phyloP scores from a whole-genome alignment of 768 basidiomycete species.

The Leccinum imitatum region DNA sequence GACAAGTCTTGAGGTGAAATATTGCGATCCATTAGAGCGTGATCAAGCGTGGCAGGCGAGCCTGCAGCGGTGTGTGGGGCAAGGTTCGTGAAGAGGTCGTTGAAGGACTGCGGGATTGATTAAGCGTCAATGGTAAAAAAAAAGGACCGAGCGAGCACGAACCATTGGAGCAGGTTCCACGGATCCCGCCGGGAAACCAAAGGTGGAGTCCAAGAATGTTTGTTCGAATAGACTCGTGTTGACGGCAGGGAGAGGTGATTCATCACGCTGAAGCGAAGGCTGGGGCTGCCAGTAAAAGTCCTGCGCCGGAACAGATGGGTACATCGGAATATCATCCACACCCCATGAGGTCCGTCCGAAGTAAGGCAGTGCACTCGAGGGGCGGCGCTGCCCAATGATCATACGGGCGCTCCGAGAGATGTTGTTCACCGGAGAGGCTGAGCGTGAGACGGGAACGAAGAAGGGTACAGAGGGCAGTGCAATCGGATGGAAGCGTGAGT shows the following conservation, averaged over 20 bases:
- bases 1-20: constrained; percentile 22
- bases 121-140: not conserved
- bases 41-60: constrained; percentile 8
- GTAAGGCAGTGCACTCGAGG: constrained; percentile 48
- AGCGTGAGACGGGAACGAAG: constrained; percentile 40
- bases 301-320: not conserved
- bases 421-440: constrained; percentile 43
- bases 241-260: constrained; percentile 49
- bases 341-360: constrained; percentile 30
- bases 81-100: constrained; percentile 26
- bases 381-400: constrained; percentile 46
- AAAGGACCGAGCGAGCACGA: not conserved
- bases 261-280: constrained; percentile 40
- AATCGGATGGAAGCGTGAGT: constrained; percentile 39
- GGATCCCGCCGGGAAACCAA: constrained; percentile 23
- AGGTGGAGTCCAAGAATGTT: constrained; percentile 35
- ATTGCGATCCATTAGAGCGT: constrained; percentile 29
- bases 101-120: constrained; percentile 15
- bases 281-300: constrained; percentile 15
- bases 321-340: constrained; percentile 27
- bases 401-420: constrained; percentile 44
- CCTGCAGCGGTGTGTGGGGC: constrained; percentile 20
- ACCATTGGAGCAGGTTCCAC: constrained; percentile 18
- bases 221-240: constrained; percentile 49
- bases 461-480: constrained; percentile 45